Evolutionary conservation across 2,329 filamentous ascomycete genomes (phyloP).

Genomic region (Pezicula neosporulosa): DNA sequence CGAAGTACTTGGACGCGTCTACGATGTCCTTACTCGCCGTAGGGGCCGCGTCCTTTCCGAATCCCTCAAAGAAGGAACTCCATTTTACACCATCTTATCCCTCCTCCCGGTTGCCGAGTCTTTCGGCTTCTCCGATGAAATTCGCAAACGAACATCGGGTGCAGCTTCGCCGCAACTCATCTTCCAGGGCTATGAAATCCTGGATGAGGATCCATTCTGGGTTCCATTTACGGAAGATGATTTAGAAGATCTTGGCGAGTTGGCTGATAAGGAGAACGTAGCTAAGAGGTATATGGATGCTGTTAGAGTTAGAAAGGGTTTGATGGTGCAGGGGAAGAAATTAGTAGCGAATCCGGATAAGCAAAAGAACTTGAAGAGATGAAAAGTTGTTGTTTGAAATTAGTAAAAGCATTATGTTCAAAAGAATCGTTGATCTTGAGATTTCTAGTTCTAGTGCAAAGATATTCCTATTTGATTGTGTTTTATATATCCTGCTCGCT

Average conservation of each 20-base stretch:
- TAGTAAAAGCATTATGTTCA: no score
- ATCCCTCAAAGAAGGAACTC: constrained; percentile 89
- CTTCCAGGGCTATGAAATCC: constrained; percentile 86
- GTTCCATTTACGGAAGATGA: constrained; percentile 96
- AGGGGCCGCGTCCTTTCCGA: constrained; percentile 87
- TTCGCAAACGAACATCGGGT: constrained; percentile 88
- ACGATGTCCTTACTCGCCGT: constrained; percentile 94
- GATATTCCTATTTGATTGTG: no score
- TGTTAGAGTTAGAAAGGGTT: constrained; percentile 81
- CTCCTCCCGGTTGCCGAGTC: constrained; percentile 89
- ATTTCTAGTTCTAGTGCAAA: no score
- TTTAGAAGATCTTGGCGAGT: constrained; percentile 89
- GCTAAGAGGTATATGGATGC: constrained; percentile 94
- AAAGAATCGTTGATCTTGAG: no score
- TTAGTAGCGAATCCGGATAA: constrained; percentile 89
- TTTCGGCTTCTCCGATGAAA: constrained; percentile 95
- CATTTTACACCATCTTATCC: constrained; percentile 91
- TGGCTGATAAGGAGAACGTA: constrained; percentile 92
- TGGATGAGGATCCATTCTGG: constrained; percentile 98
- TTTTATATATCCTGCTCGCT: no score
- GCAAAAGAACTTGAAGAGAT: constrained; percentile 68
- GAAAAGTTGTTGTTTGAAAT: not conserved
- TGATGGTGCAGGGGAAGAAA: constrained; percentile 74
- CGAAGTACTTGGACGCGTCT: constrained; percentile 92
- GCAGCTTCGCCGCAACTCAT: constrained; percentile 90